phyloP scores from a whole-genome alignment of 257 asterid species.

The Lavandula angustifolia region DNA sequence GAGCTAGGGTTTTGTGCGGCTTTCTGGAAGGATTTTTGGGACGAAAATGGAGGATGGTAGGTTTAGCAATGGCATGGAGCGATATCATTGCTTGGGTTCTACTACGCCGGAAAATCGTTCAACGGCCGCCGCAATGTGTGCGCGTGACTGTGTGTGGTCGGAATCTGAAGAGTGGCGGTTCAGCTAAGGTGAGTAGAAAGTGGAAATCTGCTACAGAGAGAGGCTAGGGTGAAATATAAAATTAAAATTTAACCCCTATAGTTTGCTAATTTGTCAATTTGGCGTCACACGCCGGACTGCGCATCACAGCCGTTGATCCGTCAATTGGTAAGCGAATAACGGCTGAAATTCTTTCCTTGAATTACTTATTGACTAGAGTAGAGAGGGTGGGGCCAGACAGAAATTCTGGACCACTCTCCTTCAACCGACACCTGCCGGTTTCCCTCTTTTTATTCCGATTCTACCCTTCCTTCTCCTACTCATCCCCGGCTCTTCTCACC shows the following conservation, averaged over 20 bases:
- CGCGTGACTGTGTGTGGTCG: not conserved
- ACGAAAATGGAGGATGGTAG: conserved; percentile 43
- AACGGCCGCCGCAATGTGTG: conserved; percentile 25
- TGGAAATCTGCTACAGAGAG: conserved; percentile 20
- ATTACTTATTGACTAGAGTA: not conserved
- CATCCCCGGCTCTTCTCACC: conserved; percentile 65
- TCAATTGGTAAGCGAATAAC: not conserved
- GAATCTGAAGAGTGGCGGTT: conserved; percentile 33
- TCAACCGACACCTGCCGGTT: conserved; percentile 53
- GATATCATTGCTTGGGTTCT: conserved; percentile 45
- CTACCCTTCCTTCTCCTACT: conserved; percentile 72
- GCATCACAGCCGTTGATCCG: conserved; percentile 10
- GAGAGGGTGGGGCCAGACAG: conserved; percentile 24
- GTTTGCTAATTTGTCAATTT: conserved; percentile 15
- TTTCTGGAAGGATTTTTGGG: conserved; percentile 36
- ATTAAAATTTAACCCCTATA: not conserved
- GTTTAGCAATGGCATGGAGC: conserved; percentile 54
- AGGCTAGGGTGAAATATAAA: conserved; percentile 2
- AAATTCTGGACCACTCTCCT: conserved; percentile 37
- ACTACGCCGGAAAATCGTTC: conserved; percentile 29
- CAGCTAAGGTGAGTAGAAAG: conserved; percentile 2
- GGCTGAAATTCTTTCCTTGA: not conserved
- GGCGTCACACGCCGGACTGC: not conserved
- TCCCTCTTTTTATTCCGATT: conserved; percentile 23
- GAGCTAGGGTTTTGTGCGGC: conserved; percentile 47